These are phyloP conservation scores for Oryza coarctata DNA, from an alignment of 176 grass and related monocot genomes.

Conservation along the genomic window DNA sequence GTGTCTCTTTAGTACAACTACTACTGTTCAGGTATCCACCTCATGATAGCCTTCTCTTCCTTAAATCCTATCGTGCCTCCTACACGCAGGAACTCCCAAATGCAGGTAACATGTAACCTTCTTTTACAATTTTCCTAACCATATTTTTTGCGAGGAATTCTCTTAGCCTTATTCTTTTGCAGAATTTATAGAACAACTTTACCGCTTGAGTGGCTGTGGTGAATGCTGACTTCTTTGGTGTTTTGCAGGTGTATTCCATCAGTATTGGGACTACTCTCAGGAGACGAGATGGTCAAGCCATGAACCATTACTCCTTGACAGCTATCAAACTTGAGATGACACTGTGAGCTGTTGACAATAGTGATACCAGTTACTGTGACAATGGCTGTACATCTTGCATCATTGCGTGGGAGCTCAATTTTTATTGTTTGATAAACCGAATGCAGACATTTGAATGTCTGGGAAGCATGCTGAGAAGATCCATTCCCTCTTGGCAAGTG, in stretches of 20 bases:
- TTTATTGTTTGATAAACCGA: neutral
- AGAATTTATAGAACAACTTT: neutral
- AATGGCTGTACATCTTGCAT: neutral
- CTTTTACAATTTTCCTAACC: neutral
- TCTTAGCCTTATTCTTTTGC: neutral
- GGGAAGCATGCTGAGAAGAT: neutral
- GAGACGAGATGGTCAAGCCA: slow-evolving; percentile 77
- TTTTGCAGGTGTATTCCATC: slow-evolving; percentile 98
- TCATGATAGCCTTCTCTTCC: neutral
- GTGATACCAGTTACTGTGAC: slow-evolving; percentile 90
- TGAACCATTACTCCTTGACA: slow-evolving; percentile 75
- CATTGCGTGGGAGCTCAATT: neutral
- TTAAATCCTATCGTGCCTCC: neutral
- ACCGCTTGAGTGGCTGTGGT: slow-evolving; percentile 40
- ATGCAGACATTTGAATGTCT: neutral
- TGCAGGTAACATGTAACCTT: neutral
- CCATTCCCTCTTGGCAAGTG: neutral
- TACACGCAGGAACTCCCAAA: neutral
- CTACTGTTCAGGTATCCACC: neutral
- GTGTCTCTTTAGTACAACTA: neutral
- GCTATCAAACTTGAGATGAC: slow-evolving; percentile 93
- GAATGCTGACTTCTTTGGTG: slow-evolving; percentile 77
- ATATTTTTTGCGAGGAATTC: neutral
- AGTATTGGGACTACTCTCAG: slow-evolving; percentile 85
- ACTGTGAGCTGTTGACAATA: slow-evolving; percentile 86